A percentile compares a stretch with the other conserved stretches of the same genome.
Evolutionary conservation across 2,329 filamentous ascomycete species (phyloP).

Genomic region (Microcyclospora tardicrescens): DNA sequence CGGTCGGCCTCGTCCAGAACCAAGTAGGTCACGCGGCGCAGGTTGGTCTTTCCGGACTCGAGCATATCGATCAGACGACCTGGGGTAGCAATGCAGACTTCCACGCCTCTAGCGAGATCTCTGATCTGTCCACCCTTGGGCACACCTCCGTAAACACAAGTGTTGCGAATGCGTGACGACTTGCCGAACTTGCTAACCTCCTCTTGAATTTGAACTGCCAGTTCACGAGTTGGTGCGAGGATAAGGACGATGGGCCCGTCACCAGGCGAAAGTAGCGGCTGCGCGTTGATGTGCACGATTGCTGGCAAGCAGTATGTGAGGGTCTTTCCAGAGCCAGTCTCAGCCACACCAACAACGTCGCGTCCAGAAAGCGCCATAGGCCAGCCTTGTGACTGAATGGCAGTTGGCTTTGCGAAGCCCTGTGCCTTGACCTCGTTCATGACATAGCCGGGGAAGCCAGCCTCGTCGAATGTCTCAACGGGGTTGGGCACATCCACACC

Average conservation of each 20-base stretch:
- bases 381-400: slow-evolving; percentile 98
- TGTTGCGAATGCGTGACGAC: slow-evolving; percentile 95
- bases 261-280: slow-evolving; percentile 85
- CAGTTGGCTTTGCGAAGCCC: slow-evolving; percentile 83
- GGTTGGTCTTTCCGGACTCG: slow-evolving; percentile 93
- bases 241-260: slow-evolving; percentile 96
- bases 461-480: slow-evolving; percentile 94
- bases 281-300: slow-evolving; percentile 98
- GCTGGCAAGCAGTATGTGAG: slow-evolving; percentile 95
- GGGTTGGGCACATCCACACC: slow-evolving; percentile 78
- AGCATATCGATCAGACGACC: slow-evolving; percentile 98
- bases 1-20: slow-evolving; percentile 98
- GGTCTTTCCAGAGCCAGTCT: slow-evolving; percentile 98
- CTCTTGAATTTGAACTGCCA: slow-evolving; percentile 96
- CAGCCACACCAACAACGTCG: slow-evolving; percentile 96
- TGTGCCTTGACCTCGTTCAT: slow-evolving; percentile 98
- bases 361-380: slow-evolving; percentile 97
- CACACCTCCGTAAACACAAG: slow-evolving; percentile 97
- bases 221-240: slow-evolving; percentile 88
- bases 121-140: slow-evolving; percentile 95
- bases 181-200: slow-evolving; percentile 98
- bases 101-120: slow-evolving; percentile 85
- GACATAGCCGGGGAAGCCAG: slow-evolving; percentile 90
- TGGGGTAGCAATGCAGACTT: slow-evolving; percentile 96
- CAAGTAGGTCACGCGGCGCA: slow-evolving; percentile 93